Evolutionary conservation across 495 filamentous ascomycete species (phyloP).

Genomic region (Lepidopterella palustris): DNA sequence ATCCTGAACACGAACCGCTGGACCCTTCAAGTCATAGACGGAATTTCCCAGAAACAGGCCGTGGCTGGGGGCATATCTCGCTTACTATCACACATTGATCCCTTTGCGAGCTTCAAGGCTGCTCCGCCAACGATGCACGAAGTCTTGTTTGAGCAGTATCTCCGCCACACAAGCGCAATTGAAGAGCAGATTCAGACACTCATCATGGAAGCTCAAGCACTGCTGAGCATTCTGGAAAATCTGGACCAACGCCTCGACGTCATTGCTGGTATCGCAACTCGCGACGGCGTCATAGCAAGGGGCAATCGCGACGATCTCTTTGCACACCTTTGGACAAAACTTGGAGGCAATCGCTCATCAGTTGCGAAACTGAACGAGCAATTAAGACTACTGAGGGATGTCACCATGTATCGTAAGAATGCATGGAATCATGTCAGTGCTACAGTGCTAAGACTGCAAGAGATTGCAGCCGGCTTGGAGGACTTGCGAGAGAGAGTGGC

Average conservation of each 20-base stretch:
- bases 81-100: constrained; percentile 38
- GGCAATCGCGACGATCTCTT: constrained; percentile 54
- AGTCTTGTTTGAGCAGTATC: constrained; percentile 49
- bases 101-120: constrained; percentile 54
- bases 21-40: constrained; percentile 50
- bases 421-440: constrained; percentile 54
- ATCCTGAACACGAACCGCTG: constrained; percentile 61
- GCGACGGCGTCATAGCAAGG: constrained; percentile 45
- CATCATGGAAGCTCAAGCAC: constrained; percentile 58
- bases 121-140: constrained; percentile 46
- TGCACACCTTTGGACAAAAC: constrained; percentile 59
- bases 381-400: constrained; percentile 50
- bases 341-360: constrained; percentile 55
- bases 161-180: constrained; percentile 55
- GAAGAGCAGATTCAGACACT: constrained; percentile 58
- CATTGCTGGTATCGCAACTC: constrained; percentile 57
- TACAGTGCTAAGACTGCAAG: constrained; percentile 58
- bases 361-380: constrained; percentile 53
- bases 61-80: constrained; percentile 36
- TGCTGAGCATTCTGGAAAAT: constrained; percentile 50
- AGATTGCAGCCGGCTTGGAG: constrained; percentile 59
- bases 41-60: constrained; percentile 38
- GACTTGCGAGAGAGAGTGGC: constrained; percentile 61
- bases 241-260: constrained; percentile 57
- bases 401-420: constrained; percentile 51